Conservation (phyloP, 2,329 filamentous ascomycete genomes). For the Colletotrichum nymphaeae region DNA sequence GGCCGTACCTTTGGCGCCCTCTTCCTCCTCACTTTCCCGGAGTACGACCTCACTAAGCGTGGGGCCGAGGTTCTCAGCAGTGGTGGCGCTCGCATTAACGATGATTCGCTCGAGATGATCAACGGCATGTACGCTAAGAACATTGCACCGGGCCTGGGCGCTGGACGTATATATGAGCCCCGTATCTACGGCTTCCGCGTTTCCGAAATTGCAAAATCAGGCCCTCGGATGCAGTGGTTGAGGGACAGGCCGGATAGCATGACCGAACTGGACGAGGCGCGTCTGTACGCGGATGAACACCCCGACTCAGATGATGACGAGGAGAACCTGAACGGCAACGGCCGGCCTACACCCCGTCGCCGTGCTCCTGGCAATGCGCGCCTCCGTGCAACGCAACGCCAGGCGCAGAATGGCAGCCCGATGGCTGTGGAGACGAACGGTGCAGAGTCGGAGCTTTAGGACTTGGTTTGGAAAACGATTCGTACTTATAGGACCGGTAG, state of each 20-base stretch:
- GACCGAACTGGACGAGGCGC: constrained; percentile 85
- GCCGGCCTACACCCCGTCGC: constrained; percentile 53
- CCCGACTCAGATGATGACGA: constrained; percentile 70
- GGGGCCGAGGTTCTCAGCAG: constrained; percentile 68
- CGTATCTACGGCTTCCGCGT: constrained; percentile 97
- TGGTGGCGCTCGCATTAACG: constrained; percentile 45
- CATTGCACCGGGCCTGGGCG: constrained; percentile 87
- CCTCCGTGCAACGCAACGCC: constrained; percentile 52
- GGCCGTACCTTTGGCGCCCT: constrained; percentile 96
- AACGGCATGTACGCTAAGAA: constrained; percentile 91
- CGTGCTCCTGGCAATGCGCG: constrained; percentile 56
- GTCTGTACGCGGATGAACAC: constrained; percentile 63
- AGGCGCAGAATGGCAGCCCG: constrained; percentile 65
- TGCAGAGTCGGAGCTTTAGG: constrained; percentile 66
- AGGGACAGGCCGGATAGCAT: constrained; percentile 85
- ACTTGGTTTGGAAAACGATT: neutral
- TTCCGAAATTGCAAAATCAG: constrained; percentile 87
- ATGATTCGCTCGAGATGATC: constrained; percentile 66
- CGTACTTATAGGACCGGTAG: neutral
- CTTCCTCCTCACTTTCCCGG: constrained; percentile 98
- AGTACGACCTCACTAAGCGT: constrained; percentile 86
- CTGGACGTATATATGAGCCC: constrained; percentile 88
- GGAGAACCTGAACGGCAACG: constrained; percentile 57
- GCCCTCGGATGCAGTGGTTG: constrained; percentile 97
- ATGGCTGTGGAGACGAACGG: constrained; percentile 68